These are phyloP conservation scores for Tolypocladium amazonense DNA, from an alignment of 2,329 filamentous ascomycete species.

Conservation along the genomic window DNA sequence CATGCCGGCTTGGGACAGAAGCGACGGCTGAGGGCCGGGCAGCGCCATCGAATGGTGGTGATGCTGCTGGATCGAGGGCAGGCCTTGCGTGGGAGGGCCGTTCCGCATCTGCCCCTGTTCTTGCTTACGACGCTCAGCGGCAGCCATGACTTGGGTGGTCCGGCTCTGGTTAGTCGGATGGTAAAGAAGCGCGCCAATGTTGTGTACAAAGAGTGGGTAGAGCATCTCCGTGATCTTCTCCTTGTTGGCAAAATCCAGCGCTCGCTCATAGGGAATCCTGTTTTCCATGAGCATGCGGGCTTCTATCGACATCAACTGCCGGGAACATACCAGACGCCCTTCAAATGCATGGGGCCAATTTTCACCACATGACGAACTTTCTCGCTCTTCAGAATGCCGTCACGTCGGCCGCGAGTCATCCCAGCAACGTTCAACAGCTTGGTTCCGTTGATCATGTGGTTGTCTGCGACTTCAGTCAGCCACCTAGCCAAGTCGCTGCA, in stretches of 20 bases:
- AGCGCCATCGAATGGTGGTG: constrained; percentile 52
- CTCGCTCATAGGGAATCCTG: constrained; percentile 96
- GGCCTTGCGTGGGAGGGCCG: constrained; percentile 34
- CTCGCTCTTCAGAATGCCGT: constrained; percentile 96
- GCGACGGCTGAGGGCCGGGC: constrained; percentile 41
- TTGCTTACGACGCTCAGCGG: constrained; percentile 66
- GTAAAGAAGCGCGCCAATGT: constrained; percentile 87
- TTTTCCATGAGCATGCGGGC: constrained; percentile 13
- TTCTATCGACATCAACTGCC: constrained; percentile 7
- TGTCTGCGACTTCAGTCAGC: constrained; percentile 46
- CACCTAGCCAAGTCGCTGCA: neutral
- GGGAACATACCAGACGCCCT: constrained; percentile 78
- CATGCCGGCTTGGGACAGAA: constrained; percentile 59
- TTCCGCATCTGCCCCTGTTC: constrained; percentile 57
- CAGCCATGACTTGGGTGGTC: constrained; percentile 79
- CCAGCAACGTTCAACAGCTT: constrained; percentile 95
- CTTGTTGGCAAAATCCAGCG: constrained; percentile 98
- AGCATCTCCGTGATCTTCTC: constrained; percentile 96
- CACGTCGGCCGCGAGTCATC: constrained; percentile 91
- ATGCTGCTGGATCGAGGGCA: constrained; percentile 60
- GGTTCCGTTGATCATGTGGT: constrained; percentile 98
- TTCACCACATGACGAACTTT: constrained; percentile 96
- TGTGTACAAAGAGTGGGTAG: constrained; percentile 94
- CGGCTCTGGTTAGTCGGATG: constrained; percentile 81
- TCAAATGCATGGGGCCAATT: constrained; percentile 97